phyloP scores from a whole-genome alignment of 495 filamentous ascomycete species.

The Extremus antarcticus region DNA sequence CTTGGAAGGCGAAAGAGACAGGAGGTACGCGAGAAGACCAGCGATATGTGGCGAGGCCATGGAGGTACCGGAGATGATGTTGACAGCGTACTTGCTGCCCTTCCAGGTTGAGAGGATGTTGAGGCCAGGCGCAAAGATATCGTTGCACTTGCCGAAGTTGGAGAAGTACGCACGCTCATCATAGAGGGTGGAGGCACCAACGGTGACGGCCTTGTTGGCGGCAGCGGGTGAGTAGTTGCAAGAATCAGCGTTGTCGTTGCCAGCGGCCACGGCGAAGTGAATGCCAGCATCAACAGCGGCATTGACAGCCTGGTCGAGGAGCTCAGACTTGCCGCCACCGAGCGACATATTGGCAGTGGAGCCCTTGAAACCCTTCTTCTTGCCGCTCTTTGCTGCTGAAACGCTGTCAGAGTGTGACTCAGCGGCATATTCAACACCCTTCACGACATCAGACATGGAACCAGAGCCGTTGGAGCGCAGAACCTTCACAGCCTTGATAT shows the following conservation, averaged over 20 bases:
- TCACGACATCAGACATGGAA: conserved; percentile 96
- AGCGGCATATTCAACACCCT: conserved; percentile 94
- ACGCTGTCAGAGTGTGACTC: conserved; percentile 62
- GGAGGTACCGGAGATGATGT: conserved; percentile 98
- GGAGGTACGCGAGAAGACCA: conserved; percentile 92
- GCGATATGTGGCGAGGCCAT: conserved; percentile 98
- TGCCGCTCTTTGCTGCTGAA: conserved; percentile 64
- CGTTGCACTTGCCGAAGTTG: conserved; percentile 98
- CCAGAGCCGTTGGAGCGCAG: conserved; percentile 94
- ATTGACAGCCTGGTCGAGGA: conserved; percentile 86
- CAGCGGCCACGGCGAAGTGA: conserved; percentile 95
- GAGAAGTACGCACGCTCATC: conserved; percentile 99
- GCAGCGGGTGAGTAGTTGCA: conserved; percentile 99
- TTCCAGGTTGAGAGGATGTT: conserved; percentile 98
- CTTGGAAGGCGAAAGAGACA: conserved; percentile 82
- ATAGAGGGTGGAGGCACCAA: conserved; percentile 83
- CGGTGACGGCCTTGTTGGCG: conserved; percentile 85
- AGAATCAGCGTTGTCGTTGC: conserved; percentile 96
- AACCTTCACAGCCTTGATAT: conserved; percentile 94
- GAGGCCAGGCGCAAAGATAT: conserved; percentile 96
- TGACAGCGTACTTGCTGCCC: conserved; percentile 82
- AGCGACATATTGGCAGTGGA: conserved; percentile 99
- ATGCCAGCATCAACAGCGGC: conserved; percentile 82
- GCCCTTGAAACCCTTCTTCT: conserved; percentile 91
- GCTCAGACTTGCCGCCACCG: conserved; percentile 85